Evolutionary conservation across 1,139 yeast species (phyloP), one percentile per base, ranked within the genome.

Genomic region (Magnusiomyces suaveolens): DNA sequence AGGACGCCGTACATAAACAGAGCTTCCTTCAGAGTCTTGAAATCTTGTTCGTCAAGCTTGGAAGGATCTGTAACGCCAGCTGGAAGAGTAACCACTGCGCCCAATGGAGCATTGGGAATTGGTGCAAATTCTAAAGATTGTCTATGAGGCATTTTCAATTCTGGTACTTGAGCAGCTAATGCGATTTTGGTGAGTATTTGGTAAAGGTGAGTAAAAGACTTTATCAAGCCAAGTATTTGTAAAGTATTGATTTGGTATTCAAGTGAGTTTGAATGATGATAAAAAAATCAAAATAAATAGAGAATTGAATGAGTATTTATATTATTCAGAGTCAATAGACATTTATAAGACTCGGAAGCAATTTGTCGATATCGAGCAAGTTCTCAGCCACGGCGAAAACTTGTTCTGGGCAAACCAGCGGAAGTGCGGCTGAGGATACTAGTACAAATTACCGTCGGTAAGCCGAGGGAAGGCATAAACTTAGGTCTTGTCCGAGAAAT

Each of bases 41-140:
- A 86, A 63, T 87, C 94, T 2, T 68, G 76, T 1, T 83, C 87
- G 60, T 73, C 75, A 58, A 87, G 76, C 53, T 75, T 66, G n/a
- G 85, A 75, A n/a, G 95, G 95, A 69, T 87, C 94, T 33, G 78
- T 75, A 57, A 85, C 78, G 58, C 85, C 86, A 1, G 67, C 67
- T 29, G 95, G 95, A 52, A 87, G 71, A 2, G 69, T 71, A 52
- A 87, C 73, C 14, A 72, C 69, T 54, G 94, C 89, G 36, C 96
- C 95, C 62, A 87, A 78, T 43, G 82, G 80, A 41, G 77, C 67
- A 26, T 60, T 62, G 49, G 71, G 71, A 32, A 84, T 71, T 24
- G 87, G 85, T 6, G 55, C 56, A 38, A 56, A 57, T 29, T 41
- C 36, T 6, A 57, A 49, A 25, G 54, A 41, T 43, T 51, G 49